These are phyloP conservation scores for Trebouxia sp. DNA, from an alignment of 139 green algal genomes.

Conservation along the genomic window DNA sequence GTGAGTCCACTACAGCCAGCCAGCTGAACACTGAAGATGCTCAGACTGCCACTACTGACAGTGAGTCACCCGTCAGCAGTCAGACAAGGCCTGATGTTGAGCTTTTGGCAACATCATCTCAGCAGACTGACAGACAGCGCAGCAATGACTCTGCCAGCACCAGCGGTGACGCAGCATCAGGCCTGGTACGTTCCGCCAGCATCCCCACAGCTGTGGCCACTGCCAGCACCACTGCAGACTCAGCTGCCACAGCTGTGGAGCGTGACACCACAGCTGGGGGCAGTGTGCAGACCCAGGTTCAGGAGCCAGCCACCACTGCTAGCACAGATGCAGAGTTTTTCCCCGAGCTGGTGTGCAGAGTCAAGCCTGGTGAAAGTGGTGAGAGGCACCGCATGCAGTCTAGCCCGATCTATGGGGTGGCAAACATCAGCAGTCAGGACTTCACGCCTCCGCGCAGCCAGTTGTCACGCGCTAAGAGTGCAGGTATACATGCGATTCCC, in stretches of 20 bases:
- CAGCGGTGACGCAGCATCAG: not conserved
- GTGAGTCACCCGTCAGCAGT: not conserved
- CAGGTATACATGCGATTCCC: too few relatives aligned
- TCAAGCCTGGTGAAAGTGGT: not conserved
- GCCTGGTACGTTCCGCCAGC: too few relatives aligned
- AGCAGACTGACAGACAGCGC: too few relatives aligned
- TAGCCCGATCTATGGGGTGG: conserved; percentile 2
- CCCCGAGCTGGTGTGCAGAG: not conserved
- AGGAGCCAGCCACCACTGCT: too few relatives aligned
- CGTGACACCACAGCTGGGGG: not conserved
- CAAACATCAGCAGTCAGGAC: not conserved
- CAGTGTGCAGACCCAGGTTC: too few relatives aligned
- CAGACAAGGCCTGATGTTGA: not conserved
- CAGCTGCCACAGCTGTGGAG: not conserved
- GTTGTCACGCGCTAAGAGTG: too few relatives aligned
- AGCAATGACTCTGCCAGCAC: not conserved
- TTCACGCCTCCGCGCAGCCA: too few relatives aligned
- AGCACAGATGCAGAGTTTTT: not conserved
- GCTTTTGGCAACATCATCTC: too few relatives aligned
- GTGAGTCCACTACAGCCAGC: too few relatives aligned
- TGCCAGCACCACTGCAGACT: not conserved
- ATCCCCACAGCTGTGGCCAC: not conserved
- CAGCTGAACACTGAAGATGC: not conserved
- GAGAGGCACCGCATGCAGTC: conserved; percentile 8
- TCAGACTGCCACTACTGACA: not conserved